phyloP scores from a whole-genome alignment of 2,329 filamentous ascomycete species.

The Daldinia sp. region DNA sequence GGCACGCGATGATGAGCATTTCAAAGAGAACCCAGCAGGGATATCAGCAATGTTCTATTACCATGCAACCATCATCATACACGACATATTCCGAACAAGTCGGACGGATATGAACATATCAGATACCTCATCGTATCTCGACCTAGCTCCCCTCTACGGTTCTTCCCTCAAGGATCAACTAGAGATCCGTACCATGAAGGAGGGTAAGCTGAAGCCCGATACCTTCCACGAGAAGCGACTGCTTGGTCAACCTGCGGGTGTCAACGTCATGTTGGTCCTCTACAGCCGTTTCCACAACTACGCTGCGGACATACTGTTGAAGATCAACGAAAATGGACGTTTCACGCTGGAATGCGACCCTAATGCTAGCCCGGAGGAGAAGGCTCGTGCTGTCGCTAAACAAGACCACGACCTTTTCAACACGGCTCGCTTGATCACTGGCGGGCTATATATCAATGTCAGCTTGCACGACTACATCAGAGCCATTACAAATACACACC shows the following conservation, averaged over 20 bases:
- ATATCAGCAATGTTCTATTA: constrained; percentile 81
- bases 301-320: constrained; percentile 66
- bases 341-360: constrained; percentile 57
- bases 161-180: constrained; percentile 70
- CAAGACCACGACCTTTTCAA: constrained; percentile 64
- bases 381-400: constrained; percentile 49
- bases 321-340: constrained; percentile 72
- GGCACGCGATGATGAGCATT: constrained; percentile 60
- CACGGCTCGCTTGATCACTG: constrained; percentile 61
- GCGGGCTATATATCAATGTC: constrained; percentile 66
- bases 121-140: constrained; percentile 77
- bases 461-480: constrained; percentile 67
- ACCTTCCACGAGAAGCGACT: constrained; percentile 73
- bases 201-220: constrained; percentile 76
- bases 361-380: constrained; percentile 43
- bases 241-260: constrained; percentile 72
- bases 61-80: constrained; percentile 73
- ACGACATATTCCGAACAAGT: constrained; percentile 70
- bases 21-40: constrained; percentile 72
- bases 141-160: constrained; percentile 77
- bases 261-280: constrained; percentile 72
- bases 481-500: constrained; percentile 67
- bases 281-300: constrained; percentile 77
- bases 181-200: constrained; percentile 67
- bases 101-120: constrained; percentile 69